phyloP scores from a whole-genome alignment of 345 rosid genomes.

The Sonneratia caseolaris region DNA sequence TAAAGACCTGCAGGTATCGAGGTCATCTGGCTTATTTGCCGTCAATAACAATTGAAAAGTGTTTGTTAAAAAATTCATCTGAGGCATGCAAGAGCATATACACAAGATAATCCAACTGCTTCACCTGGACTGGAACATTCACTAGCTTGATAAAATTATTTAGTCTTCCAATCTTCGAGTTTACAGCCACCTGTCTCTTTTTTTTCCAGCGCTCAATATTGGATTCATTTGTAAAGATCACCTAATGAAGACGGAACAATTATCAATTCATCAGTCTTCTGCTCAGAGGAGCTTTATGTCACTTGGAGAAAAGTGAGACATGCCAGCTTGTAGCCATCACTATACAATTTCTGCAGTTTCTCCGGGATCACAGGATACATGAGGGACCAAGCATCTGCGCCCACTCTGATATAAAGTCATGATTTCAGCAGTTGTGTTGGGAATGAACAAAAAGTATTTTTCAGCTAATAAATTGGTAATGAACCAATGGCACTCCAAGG shows the following conservation, averaged over 20 bases:
- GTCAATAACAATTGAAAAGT: neutral
- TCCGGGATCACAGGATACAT: constrained; percentile 85
- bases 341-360: constrained; percentile 60
- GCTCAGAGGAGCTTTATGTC: neutral
- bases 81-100: neutral
- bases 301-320: constrained; percentile 5
- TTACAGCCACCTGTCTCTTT: constrained; percentile 83
- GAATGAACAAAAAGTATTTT: neutral
- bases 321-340: constrained; percentile 90
- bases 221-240: constrained; percentile 91
- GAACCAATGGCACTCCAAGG: no score
- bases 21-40: neutral
- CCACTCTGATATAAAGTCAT: constrained; percentile 43
- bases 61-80: neutral
- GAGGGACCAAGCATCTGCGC: constrained; percentile 91
- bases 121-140: constrained; percentile 88
- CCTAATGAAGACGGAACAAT: constrained; percentile 30
- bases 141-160: constrained; percentile 57
- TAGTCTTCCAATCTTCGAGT: constrained; percentile 86
- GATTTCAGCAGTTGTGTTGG: neutral
- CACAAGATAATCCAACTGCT: neutral
- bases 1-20: constrained; percentile 49
- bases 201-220: constrained; percentile 98
- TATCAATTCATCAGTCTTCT: neutral
- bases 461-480: neutral